Evolutionary conservation across 495 filamentous ascomycete species (phyloP).

Genomic region (Penicillium silybi): DNA sequence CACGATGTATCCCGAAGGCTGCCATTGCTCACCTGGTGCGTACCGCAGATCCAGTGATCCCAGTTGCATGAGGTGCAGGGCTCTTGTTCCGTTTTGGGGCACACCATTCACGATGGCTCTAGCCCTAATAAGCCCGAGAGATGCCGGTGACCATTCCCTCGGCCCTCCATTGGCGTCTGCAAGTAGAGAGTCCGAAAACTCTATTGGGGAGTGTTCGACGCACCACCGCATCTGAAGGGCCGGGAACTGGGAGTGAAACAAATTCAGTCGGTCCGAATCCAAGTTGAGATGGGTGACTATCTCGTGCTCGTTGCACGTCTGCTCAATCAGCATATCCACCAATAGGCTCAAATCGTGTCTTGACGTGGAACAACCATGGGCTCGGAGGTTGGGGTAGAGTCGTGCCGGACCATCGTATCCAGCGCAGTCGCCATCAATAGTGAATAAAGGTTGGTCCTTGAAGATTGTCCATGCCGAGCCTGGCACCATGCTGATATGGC

Average conservation of each 20-base stretch:
- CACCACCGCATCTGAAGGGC: conserved; percentile 29
- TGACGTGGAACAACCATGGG: conserved; percentile 33
- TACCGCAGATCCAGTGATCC: conserved; percentile 27
- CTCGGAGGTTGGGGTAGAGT: conserved; percentile 26
- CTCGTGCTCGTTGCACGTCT: conserved; percentile 19
- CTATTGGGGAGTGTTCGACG: conserved; percentile 28
- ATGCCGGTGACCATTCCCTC: conserved; percentile 12
- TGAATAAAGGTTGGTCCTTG: conserved; percentile 23
- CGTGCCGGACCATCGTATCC: conserved; percentile 27
- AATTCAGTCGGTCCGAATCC: background rate
- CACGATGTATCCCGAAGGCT: conserved; percentile 34
- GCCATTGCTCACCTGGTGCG: conserved; percentile 17
- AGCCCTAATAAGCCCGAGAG: conserved; percentile 32
- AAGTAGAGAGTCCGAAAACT: conserved; percentile 18
- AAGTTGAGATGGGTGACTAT: conserved; percentile 10
- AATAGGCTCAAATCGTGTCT: conserved; percentile 20
- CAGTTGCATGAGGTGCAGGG: conserved; percentile 35
- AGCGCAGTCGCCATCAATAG: conserved; percentile 23
- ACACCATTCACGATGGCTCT: conserved; percentile 14
- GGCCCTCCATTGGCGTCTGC: conserved; percentile 7
- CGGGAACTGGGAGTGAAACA: background rate
- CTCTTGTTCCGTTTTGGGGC: conserved; percentile 8
- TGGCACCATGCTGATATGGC: conserved; percentile 16
- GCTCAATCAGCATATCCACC: conserved; percentile 30
- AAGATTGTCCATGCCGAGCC: conserved; percentile 13